These are phyloP conservation scores for Scenedesmus sp. DNA, from an alignment of 163 green algal genomes.

Conservation along the genomic window DNA sequence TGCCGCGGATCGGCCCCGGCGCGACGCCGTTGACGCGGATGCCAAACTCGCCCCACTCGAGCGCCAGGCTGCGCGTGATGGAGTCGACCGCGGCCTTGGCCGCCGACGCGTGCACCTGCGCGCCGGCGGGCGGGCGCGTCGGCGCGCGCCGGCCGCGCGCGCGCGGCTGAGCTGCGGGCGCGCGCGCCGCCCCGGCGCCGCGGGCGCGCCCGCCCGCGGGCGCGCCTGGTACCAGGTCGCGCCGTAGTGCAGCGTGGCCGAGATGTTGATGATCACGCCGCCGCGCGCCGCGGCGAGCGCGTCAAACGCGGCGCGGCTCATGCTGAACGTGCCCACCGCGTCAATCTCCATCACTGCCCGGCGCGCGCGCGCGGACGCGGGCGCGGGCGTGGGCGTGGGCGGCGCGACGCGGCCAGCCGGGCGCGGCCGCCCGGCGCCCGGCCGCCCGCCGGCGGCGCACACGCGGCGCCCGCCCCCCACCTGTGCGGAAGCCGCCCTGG, in stretches of 20 bases:
- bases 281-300: constrained; percentile 53
- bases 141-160: too few species aligned
- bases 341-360: constrained; percentile 96
- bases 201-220: too few species aligned
- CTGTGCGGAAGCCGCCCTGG: constrained; percentile 90
- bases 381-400: too few species aligned
- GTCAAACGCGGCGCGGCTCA: constrained; percentile 77
- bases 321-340: constrained; percentile 92
- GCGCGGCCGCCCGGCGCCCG: too few species aligned
- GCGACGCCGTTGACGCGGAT: constrained; percentile 92
- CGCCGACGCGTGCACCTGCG: constrained; percentile 73
- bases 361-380: too few species aligned
- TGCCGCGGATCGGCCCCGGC: constrained; percentile 91
- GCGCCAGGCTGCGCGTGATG: constrained; percentile 87
- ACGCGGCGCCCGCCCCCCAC: constrained; percentile 12
- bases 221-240: constrained; percentile 96
- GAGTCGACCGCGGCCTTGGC: constrained; percentile 92
- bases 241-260: constrained; percentile 95
- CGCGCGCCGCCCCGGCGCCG: too few species aligned
- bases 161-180: too few species aligned
- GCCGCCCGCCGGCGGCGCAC: too few species aligned
- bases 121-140: too few species aligned
- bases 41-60: constrained; percentile 93
- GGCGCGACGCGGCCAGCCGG: too few species aligned
- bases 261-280: constrained; percentile 91